These are phyloP conservation scores for Aureobasidium pullulans DNA, from an alignment of 2,329 filamentous ascomycete species.

Conservation along the genomic window DNA sequence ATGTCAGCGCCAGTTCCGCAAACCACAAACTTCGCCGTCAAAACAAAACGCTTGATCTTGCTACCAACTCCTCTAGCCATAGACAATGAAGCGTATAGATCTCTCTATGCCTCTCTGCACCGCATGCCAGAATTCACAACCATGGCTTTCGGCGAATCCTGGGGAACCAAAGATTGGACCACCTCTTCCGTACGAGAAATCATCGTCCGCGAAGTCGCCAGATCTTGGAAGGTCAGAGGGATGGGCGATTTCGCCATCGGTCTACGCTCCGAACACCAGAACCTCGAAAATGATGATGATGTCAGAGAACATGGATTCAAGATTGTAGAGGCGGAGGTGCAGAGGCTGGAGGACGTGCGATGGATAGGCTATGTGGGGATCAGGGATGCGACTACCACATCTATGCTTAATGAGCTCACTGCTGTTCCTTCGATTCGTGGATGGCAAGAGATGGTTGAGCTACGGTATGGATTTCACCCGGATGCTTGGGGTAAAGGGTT, in stretches of 20 bases:
- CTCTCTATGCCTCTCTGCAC: background rate
- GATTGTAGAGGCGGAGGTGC: background rate
- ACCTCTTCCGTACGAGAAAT: background rate
- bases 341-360: background rate
- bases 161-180: background rate
- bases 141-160: background rate
- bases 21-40: too few relatives aligned
- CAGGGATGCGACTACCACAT: background rate
- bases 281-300: background rate
- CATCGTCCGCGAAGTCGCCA: background rate
- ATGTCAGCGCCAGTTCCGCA: too few relatives aligned
- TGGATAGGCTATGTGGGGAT: background rate
- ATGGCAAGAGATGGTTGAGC: background rate
- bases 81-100: background rate
- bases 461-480: background rate
- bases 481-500: background rate
- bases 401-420: background rate
- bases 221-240: background rate
- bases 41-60: too few relatives aligned
- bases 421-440: too few relatives aligned
- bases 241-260: background rate
- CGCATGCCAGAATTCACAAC: background rate
- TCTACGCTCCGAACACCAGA: background rate
- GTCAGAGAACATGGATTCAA: too few relatives aligned
- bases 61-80: too few relatives aligned